Evolutionary conservation across 495 filamentous ascomycete species (phyloP), one percentile per base, ranked within the genome.

Genomic region (Cudoniella acicularis): DNA sequence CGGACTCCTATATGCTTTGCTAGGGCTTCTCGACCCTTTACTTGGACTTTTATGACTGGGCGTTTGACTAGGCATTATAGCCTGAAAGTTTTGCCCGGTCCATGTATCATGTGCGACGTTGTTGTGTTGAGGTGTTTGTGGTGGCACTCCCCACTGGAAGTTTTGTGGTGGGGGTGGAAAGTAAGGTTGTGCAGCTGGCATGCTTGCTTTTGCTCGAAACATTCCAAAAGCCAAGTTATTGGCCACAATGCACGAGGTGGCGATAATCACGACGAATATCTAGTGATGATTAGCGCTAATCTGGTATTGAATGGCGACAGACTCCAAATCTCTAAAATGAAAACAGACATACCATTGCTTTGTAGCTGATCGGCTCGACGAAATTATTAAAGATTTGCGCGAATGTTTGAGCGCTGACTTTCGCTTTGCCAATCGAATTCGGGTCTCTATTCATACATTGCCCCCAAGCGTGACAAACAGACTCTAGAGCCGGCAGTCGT

Each of bases 361-460:
- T 91, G 69, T 82, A 86, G 52, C 81, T 86, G 42, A 90, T 87
- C 11, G 84, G 79, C 69, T 90, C 83, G 27, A 89, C 79, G 62
- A 89, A 88, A 57, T 73, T 76, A 64, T 88, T 89, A 64, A 90
- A 83, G 24, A 92, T 96, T 67, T 87, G 85, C 52, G 86, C 92
- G 78, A 91, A 90, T 0, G 88, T 91, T 41, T 83, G 77, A n/a
- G 89, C 89, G 47, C 79, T 83, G 26, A 92, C 77, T 57, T 78
- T 80, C 10, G 87, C 87, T 2, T 85, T 75, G 9, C 82, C 87
- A 21, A 91, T 82, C 54, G 79, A 79, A 16, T 76, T 69, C 16
- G 88, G 82, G 66, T 93, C 86, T 10, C 77, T 79, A 52, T 88
- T 81, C 92, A 97, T 97, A 69, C 94, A 98, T 2, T 73, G 73